Base-by-base conservation (phyloP, 1,284 basidiomycete genomes). In the Ceratobasidium sp. region DNA sequence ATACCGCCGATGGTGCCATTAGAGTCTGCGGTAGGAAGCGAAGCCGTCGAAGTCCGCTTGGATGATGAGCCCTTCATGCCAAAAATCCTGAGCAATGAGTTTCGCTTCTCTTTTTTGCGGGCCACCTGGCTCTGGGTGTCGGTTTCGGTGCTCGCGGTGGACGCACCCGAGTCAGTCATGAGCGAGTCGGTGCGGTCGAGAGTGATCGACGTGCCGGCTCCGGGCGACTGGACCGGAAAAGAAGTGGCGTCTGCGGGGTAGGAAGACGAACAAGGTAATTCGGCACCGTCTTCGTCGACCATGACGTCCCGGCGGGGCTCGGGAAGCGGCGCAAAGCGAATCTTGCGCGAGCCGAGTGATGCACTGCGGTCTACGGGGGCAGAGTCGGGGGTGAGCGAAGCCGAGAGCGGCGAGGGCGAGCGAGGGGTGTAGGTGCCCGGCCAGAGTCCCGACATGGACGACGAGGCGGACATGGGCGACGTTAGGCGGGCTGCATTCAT, bases 261-360 rank as follows among this genome's bases (percentile, higher is more conserved):
- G 20, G 18, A 7, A 16, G 44, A 48, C 23, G 38, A 23, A 46
- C 59, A 64, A 16, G 70, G 59, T 27, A 64, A 38, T 41, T 74
- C 70, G 27, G 48, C 44, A 35, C 79, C 79, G 68, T 78, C 77
- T 35, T 78, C 67, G 59, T 59, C 59, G 33, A 79, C 76, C 35
- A 67, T 76, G 62, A 87, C 85, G 65, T 86, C 84, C 70, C 89
- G 85, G n/a, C 89, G 87, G 18, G 91, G 91, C 79, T 92, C 91
- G 3, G 93, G 93, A n/a, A 94, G 88, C 1, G 93, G 93, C 0
- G 93, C 93, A 80, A 94, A 94, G 79, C 91, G 90, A 74, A 94
- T 93, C 78, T 85, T 84, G 82, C 88, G 84, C 78, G 85, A 50
- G 64, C 59, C 41, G 69, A 79, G 55, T 4, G 71, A 65, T 27